Percentiles rank a stretch among this genome's conserved stretches.
Evolutionary conservation across 2,329 filamentous ascomycete genomes (phyloP).

Genomic region (Monosporascus sp.): DNA sequence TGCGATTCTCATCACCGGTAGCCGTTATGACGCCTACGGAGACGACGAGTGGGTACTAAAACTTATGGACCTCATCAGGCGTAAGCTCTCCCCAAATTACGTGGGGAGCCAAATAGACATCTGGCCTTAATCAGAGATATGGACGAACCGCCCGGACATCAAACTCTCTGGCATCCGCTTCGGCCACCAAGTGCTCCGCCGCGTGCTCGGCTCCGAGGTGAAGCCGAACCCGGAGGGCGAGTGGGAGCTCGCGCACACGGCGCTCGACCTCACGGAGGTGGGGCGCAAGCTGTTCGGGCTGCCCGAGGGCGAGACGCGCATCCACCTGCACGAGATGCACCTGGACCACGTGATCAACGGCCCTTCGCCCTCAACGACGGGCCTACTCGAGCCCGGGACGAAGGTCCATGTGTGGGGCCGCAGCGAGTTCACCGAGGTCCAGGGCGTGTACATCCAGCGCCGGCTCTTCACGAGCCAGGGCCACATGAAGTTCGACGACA

Average conservation of each 20-base stretch:
- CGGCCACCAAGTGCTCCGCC: slow-evolving; percentile 73
- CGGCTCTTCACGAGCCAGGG: slow-evolving; percentile 71
- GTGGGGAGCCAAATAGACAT: no score
- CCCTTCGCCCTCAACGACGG: slow-evolving; percentile 47
- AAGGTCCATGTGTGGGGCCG: slow-evolving; percentile 55
- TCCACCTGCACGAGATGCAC: slow-evolving; percentile 76
- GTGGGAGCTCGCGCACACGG: slow-evolving; percentile 70
- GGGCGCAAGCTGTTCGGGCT: slow-evolving; percentile 66
- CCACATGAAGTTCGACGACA: slow-evolving; percentile 69
- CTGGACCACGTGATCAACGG: slow-evolving; percentile 59
- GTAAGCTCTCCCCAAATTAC: slow-evolving; percentile 20
- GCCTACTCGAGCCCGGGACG: slow-evolving; percentile 33
- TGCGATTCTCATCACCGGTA: slow-evolving; percentile 69
- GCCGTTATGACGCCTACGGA: slow-evolving; percentile 66
- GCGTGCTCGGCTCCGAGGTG: slow-evolving; percentile 65
- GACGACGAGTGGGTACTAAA: slow-evolving; percentile 69
- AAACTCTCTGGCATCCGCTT: slow-evolving; percentile 72
- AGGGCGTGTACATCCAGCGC: slow-evolving; percentile 66
- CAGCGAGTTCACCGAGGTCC: slow-evolving; percentile 61
- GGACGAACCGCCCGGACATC: slow-evolving; percentile 45
- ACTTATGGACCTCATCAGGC: slow-evolving; percentile 53
- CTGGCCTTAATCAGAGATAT: slow-evolving; percentile 34
- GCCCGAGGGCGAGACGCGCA: slow-evolving; percentile 27
- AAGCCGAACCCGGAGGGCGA: slow-evolving; percentile 56
- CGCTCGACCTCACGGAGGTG: slow-evolving; percentile 57